Base-by-base conservation (phyloP, 2,329 filamentous ascomycete species). In the Sodiomyces alkalinus region DNA sequence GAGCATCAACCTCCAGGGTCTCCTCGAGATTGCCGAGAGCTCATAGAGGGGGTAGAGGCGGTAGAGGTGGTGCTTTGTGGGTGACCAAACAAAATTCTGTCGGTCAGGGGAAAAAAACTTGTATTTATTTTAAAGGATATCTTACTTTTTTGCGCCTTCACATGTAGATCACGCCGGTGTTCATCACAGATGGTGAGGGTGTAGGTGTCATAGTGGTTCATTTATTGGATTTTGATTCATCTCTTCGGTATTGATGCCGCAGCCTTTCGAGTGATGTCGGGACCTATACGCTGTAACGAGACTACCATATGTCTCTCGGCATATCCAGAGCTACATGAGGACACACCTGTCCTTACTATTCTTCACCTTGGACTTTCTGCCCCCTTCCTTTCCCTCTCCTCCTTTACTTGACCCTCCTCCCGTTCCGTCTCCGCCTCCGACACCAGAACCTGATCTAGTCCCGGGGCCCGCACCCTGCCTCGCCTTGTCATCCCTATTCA, bases 1-100 rank as follows among this genome's bases (percentile, higher is more conserved):
- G 80, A 92, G 82, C 56, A 92, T 96, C 51, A 90, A 93, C 58
- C 63, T 98, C 31, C 68, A 81, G 52, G 87, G 87, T 8, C 60
- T 98, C 41, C 59, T 93, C 41, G 78, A 86, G 53, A 52, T 70
- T 47, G 68, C 64, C 19, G 64, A 68, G 49, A 48, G 49, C 16
- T 42, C 57, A 36, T 63, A n/a, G 48, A 45, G 26, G 13, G 13
- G 15, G 9, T 27, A n/a, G n/a, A n/a, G n/a, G n/a, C n/a, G n/a
- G n/a, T n/a, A n/a, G n/a, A n/a, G n/a, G n/a, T n/a, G n/a, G n/a
- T n/a, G n/a, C n/a, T n/a, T n/a, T n/a, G n/a, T n/a, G n/a, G n/a
- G n/a, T n/a, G n/a, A n/a, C n/a, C n/a, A n/a, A 17, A 17, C 7
- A 4, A 10, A 11, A 9, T 9, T 17, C 15, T 17, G 15, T 16